Evolutionary conservation across 1,284 basidiomycete species (phyloP), one percentile per base, ranked within the genome.

Genomic region (Papiliotrema flavescens): DNA sequence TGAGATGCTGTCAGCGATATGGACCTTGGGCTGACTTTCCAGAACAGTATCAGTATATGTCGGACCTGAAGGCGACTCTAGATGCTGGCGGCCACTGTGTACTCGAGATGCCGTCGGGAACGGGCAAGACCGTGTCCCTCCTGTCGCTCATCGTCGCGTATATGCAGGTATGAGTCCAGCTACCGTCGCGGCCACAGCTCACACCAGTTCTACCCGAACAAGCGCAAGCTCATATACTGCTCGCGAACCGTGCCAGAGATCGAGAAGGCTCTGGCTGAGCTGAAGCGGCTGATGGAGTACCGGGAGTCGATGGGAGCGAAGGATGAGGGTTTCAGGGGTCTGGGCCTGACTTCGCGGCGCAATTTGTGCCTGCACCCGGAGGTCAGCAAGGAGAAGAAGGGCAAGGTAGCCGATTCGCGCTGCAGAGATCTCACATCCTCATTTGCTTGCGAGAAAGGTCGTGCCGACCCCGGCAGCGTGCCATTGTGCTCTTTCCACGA

Each of bases 161-260:
- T 73, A 95, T 98, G 77, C 92, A 96, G 79, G 94, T 90, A 56
- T 49, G 76, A 62, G 3, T 15, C 14, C 28, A 23, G 8, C 26
- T 22, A 19, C 15, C 39, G 8, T 51, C 45, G 45, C 47, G 32
- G 17, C 15, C 39, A 40, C 5, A 20, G 39, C 47, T 54, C 24
- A 54, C 20, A n/a, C 44, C 62, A 94, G 89, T 96, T 93, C 77
- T 91, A 94, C 72, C 89, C 92, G 9, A 88, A 86, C 8, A 86
- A 87, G 59, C 84, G 96, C 60, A 98, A 98, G 76, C 85, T 99
- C 63, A 88, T 99, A 64, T 99, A 99, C 76, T 99, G 96, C 77
- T 98, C 96, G 23, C 94, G 96, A 70, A 99, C 96, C 2, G 96
- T 99, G n/a, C 96, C 96, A 6, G 96, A 99, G 78, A 99, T 99